Evolutionary conservation across 108 stramenopile species (phyloP), one percentile per base, ranked within the genome.

Genomic region (Conticribra guillardii): DNA sequence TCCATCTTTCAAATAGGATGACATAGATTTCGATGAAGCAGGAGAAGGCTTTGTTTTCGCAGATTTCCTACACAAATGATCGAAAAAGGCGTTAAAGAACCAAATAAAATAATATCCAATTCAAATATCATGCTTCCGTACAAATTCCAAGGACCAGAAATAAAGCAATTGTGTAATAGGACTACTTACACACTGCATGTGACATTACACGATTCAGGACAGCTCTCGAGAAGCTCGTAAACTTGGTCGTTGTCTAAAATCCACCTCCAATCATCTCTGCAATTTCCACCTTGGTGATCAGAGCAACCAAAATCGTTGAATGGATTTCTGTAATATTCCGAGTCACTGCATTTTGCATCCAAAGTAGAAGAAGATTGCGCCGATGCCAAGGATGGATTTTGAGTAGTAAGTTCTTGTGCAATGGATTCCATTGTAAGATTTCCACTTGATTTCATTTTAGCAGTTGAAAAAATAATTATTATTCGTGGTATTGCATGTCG

Each of bases 261-360:
- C 23, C 23, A 15, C 8, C 37, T 52, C 37, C 37, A 55, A 53
- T 19, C 21, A n/a, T n/a, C n/a, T n/a, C 15, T 67, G 54, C 66
- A 67, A 51, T 19, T 19, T 27, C 0, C 27, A 23, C 11, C 31
- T 26, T 54, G 33, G 66, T 67, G 66, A 2, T 67, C 54, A 3
- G 24, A 7, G 23, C 66, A 67, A 55, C 41, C 55, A 41, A 55
- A 67, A 34, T 55, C 52, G 28, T 56, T 67, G 54, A 33, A 67
- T 3, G 66, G 66, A 56, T 67, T 67, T 28, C 66, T 33, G 26
- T 67, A 67, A n/a, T 24, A 33, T 19, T 21, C 21, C 14, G 66
- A 67, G 32, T 67, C 66, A 34, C 11, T 16, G 33, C 64, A 65
- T n/a, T 8, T 34, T 30, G 50, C 23, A 11, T 53, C 31, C 21